Evolutionary conservation across 2,329 filamentous ascomycete species (phyloP).

Genomic region (Dothideomycetes sp.): DNA sequence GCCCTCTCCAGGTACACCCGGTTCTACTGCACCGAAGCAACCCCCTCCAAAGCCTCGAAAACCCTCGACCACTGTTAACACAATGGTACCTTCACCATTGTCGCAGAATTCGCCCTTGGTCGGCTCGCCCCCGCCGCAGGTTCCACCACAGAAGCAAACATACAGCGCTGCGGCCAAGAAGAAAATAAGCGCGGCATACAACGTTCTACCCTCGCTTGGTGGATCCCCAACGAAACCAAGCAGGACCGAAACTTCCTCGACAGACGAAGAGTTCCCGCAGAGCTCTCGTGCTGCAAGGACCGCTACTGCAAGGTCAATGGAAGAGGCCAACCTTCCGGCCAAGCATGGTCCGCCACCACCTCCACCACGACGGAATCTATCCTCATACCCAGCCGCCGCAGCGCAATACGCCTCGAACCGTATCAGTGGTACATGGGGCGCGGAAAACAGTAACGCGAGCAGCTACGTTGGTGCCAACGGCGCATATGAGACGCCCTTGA

Average conservation of each 20-base stretch:
- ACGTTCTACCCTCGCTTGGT: slow-evolving; percentile 24
- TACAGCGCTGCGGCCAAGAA: slow-evolving; percentile 27
- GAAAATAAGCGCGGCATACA: slow-evolving; percentile 29
- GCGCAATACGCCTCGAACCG: slow-evolving; percentile 27
- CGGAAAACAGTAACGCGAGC: background rate
- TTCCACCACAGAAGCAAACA: slow-evolving; percentile 18
- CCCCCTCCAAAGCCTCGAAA: slow-evolving; percentile 25
- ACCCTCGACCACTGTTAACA: slow-evolving; percentile 21
- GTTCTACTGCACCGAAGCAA: slow-evolving; percentile 12
- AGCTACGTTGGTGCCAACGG: slow-evolving; percentile 9
- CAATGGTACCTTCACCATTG: slow-evolving; percentile 19
- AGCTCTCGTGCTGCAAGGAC: slow-evolving; percentile 8
- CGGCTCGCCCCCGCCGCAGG: too few relatives aligned
- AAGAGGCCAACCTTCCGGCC: slow-evolving; percentile 8
- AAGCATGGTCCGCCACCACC: slow-evolving; percentile 21
- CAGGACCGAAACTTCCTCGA: background rate
- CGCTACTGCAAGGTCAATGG: slow-evolving; percentile 6
- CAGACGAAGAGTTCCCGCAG: background rate
- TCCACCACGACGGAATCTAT: slow-evolving; percentile 24
- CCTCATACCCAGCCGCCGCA: slow-evolving; percentile 25
- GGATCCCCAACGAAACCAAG: slow-evolving; percentile 12
- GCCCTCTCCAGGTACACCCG: slow-evolving; percentile 17
- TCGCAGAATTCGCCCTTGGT: slow-evolving; percentile 16
- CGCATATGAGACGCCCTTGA: slow-evolving; percentile 25
- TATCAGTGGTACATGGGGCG: slow-evolving; percentile 18